Evolutionary conservation across 345 rosid genomes (phyloP), one percentile per base, ranked within the genome.

Genomic region (Litchi chinensis): DNA sequence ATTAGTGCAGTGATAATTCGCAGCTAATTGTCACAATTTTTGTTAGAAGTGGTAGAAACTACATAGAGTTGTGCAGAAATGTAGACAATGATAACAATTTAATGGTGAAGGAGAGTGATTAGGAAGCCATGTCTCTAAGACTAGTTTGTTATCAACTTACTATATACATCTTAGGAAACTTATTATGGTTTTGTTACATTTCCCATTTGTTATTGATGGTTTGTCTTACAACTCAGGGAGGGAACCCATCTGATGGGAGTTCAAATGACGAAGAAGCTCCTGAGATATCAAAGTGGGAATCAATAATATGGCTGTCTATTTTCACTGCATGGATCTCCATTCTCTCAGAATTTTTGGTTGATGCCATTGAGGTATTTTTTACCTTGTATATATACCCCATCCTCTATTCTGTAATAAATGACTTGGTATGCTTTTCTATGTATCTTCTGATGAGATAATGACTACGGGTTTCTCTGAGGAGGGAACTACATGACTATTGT

Each of bases 321-420:
- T 65, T 89, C 77, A 86, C 91, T 40, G 11, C 70, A 3, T 86
- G 86, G 83, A 88, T 89, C 26, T 77, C 91, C 21, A 13, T 89
- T 69, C 76, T 89, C 76, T 89, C 91, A 32, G 88, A 82, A 73
- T 87, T 75, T 75, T 80, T 89, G 15, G 87, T 89, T 5, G 85
- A 79, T 79, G 85, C 88, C 28, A 85, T 89, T 66, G 79, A 85
- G 91, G 91, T 89, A 82, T 46, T 1, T n/a, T 39, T 28, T 60
- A 65, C 22, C 63, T 19, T 5, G 32, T 63, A 44, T 43, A 62
- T 74, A 24, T 41, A 48, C 44, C 13, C 16, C 44, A 19, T 10
- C 52, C 50, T 74, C 57, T 74, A 4, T 74, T 44, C 3, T 57
- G 37, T 11, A 59, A 22, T 12, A 32, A 52, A 54, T 24, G 19